These are phyloP conservation scores for Poronia punctata DNA, from an alignment of 495 filamentous ascomycete genomes.

Conservation along the genomic window DNA sequence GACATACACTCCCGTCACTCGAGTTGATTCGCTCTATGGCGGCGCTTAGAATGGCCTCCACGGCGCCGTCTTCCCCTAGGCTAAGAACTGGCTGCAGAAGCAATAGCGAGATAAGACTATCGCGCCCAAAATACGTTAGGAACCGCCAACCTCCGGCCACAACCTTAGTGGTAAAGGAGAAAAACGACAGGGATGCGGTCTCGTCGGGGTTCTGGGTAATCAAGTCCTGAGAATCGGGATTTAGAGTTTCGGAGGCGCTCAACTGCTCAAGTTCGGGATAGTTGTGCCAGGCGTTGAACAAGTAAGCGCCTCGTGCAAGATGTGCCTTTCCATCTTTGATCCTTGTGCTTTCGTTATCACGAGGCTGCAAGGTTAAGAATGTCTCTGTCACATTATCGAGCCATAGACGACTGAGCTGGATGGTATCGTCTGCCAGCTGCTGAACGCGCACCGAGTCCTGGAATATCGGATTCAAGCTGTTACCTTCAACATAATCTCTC, in stretches of 20 bases:
- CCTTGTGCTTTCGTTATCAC: slow-evolving; percentile 15
- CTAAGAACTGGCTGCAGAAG: slow-evolving; percentile 53
- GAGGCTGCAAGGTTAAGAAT: slow-evolving; percentile 38
- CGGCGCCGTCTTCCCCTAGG: slow-evolving; percentile 45
- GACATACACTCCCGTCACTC: slow-evolving; percentile 53
- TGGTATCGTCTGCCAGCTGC: slow-evolving; percentile 31
- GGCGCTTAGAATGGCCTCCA: slow-evolving; percentile 54
- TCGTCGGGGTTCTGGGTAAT: slow-evolving; percentile 39
- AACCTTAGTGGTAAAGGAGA: slow-evolving; percentile 56
- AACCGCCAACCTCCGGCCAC: slow-evolving; percentile 62
- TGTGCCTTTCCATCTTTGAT: slow-evolving; percentile 36
- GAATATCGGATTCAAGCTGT: slow-evolving; percentile 3
- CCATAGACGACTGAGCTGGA: slow-evolving; percentile 47
- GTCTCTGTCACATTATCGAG: slow-evolving; percentile 55
- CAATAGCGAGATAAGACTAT: slow-evolving; percentile 54
- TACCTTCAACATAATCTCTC: slow-evolving; percentile 50
- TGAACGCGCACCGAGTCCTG: slow-evolving; percentile 16
- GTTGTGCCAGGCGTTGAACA: slow-evolving; percentile 52
- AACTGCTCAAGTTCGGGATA: slow-evolving; percentile 55
- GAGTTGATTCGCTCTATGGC: slow-evolving; percentile 54
- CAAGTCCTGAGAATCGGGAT: slow-evolving; percentile 35
- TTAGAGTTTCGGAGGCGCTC: slow-evolving; percentile 41
- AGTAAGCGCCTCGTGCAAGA: slow-evolving; percentile 47
- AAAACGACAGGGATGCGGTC: slow-evolving; percentile 49
- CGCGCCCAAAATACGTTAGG: slow-evolving; percentile 60